These are phyloP conservation scores for Hyphodiscus sp. DNA, from an alignment of 2,329 filamentous ascomycete genomes.

Conservation along the genomic window DNA sequence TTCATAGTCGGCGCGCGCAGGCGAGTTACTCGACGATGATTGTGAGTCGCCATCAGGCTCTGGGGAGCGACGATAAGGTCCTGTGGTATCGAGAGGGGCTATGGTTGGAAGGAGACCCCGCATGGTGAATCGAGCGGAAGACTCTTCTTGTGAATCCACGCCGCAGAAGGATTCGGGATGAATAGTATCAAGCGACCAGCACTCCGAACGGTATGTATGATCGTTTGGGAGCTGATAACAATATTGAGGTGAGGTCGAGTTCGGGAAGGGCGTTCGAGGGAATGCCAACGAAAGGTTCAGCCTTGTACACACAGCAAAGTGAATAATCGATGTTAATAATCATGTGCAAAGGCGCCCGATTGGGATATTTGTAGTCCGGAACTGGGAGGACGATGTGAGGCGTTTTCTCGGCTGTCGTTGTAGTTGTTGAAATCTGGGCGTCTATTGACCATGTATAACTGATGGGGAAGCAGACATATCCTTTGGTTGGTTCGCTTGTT, in stretches of 20 bases:
- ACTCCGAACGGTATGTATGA: neutral
- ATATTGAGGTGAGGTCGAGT: neutral
- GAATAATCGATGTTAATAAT: neutral
- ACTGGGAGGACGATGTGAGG: neutral
- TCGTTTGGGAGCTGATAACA: neutral
- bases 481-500: too few relatives aligned
- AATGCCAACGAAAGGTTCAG: neutral
- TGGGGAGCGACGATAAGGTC: slow-evolving; percentile 22
- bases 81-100: slow-evolving; percentile 17
- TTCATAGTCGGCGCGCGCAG: slow-evolving; percentile 71
- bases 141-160: neutral
- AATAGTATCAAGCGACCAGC: neutral
- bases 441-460: neutral
- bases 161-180: neutral
- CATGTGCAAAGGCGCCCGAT: neutral
- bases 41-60: slow-evolving; percentile 29
- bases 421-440: neutral
- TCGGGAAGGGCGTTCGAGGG: neutral
- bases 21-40: slow-evolving; percentile 60
- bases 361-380: neutral
- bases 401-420: neutral
- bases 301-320: neutral
- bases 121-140: slow-evolving; percentile 13
- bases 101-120: slow-evolving; percentile 22
- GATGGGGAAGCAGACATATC: too few relatives aligned